These are phyloP conservation scores for Coniella vitis DNA, from an alignment of 2,329 filamentous ascomycete species.

Conservation along the genomic window DNA sequence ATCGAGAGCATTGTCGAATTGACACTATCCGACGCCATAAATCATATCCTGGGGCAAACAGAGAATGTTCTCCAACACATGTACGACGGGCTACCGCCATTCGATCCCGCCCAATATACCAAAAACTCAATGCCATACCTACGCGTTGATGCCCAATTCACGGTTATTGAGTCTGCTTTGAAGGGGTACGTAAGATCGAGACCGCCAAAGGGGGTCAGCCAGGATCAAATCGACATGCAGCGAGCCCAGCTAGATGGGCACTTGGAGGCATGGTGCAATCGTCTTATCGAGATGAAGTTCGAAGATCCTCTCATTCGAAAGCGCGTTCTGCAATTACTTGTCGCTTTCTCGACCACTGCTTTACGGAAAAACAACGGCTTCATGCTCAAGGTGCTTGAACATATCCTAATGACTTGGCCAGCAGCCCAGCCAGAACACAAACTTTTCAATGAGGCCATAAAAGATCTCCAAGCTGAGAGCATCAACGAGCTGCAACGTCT, in stretches of 20 bases:
- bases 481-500: constrained; percentile 84
- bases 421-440: constrained; percentile 62
- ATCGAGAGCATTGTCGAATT: constrained; percentile 81
- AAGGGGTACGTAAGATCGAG: constrained; percentile 85
- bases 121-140: constrained; percentile 69
- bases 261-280: constrained; percentile 66
- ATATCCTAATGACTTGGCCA: constrained; percentile 81
- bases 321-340: constrained; percentile 71
- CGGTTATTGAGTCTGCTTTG: constrained; percentile 78
- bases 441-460: constrained; percentile 80
- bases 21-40: constrained; percentile 76
- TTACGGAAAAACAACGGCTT: constrained; percentile 71
- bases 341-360: constrained; percentile 76
- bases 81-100: constrained; percentile 62
- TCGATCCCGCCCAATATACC: constrained; percentile 57
- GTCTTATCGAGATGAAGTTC: constrained; percentile 62
- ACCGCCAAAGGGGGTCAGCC: constrained; percentile 6
- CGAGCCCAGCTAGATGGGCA: constrained; percentile 53
- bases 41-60: constrained; percentile 76
- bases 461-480: constrained; percentile 77
- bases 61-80: constrained; percentile 68
- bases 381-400: constrained; percentile 83
- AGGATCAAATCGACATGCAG: constrained; percentile 34
- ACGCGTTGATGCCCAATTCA: constrained; percentile 80
- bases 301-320: constrained; percentile 83